Percentiles rank a stretch among this genome's conserved stretches.
Evolutionary conservation across 495 filamentous ascomycete species (phyloP).

Genomic region (Talaromyces thailandensis): DNA sequence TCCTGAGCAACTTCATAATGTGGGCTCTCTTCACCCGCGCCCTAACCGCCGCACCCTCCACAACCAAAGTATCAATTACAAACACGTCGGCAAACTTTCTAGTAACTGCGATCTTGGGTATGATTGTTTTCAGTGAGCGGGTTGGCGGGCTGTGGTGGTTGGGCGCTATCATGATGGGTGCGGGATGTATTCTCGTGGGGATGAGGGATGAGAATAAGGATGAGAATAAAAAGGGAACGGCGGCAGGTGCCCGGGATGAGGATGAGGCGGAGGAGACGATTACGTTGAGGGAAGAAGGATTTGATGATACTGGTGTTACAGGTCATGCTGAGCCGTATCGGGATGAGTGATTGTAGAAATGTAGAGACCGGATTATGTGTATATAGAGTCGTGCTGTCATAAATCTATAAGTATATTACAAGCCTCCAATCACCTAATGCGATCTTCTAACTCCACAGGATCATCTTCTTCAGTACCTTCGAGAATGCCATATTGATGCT

Average conservation of each 20-base stretch:
- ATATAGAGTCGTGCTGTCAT: neutral
- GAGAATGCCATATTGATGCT: constrained; percentile 36
- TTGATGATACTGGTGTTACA: neutral
- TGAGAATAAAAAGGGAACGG: neutral
- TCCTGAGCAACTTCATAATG: constrained; percentile 88
- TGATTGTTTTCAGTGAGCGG: constrained; percentile 60
- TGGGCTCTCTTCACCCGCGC: constrained; percentile 83
- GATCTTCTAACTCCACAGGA: constrained; percentile 54
- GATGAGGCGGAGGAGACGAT: constrained; percentile 7
- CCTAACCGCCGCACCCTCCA: constrained; percentile 71
- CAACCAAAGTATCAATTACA: constrained; percentile 83
- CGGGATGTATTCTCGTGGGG: constrained; percentile 85
- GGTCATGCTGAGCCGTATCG: constrained; percentile 1
- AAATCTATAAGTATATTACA: constrained; percentile 8
- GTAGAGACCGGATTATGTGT: neutral
- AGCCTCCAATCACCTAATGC: constrained; percentile 16
- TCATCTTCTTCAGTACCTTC: constrained; percentile 61
- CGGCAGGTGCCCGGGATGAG: neutral
- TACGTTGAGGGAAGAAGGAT: neutral
- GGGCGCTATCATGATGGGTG: constrained; percentile 75
- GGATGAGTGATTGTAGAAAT: constrained; percentile 2
- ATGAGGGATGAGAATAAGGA: constrained; percentile 48
- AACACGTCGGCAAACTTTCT: constrained; percentile 94
- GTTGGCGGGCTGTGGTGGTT: constrained; percentile 80
- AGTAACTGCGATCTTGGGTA: constrained; percentile 77